Evolutionary conservation across 805 yeast species (phyloP), one percentile per base, ranked within the genome.

Genomic region (Saccharomycopsis fodiens): DNA sequence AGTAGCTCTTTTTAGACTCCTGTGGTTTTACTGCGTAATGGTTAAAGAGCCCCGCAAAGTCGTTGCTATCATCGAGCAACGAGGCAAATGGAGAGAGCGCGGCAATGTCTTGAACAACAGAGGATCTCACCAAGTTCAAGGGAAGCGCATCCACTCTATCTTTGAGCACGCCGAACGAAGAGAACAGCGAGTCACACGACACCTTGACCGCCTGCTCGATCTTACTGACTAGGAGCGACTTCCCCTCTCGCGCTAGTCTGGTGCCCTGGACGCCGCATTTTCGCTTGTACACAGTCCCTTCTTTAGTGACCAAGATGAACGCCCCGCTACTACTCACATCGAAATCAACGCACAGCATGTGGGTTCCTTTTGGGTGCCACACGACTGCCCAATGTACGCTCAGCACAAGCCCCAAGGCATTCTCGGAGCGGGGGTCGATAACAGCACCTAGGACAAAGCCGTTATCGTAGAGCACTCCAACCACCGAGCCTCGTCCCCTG

Each of bases 311-410:
- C 1, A 89, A 58, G 1, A 88, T 65, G 2, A 85, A 59, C 0
- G 85, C 77, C 0, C 94, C 94, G 55, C 81, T 84, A 15, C 63
- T 66, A 2, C 83, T 74, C 37, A 81, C 69, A 55, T 80, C 91
- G 27, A 84, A 72, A 61, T 86, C 95, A 3, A 64, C 66, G 40
- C 77, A 86, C 45, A 65, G 68, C 70, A 76, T 63, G 53, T 76
- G 79, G 8, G 62, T 59, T 41, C 74, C 75, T 45, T 74, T 68
- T 1, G 89, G 85, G 27, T 63, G 69, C 91, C 93, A 85, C n/a
- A 74, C 63, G 1, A 64, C 59, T 1, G 59, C 52, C 53, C 74
- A 78, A 38, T 71, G 78, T 12, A 76, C 58, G 31, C 56, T 62
- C 15, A 70, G 70, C 2, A 65, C 58, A 39, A 74, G 66, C 6